Evolutionary conservation across 2,329 filamentous ascomycete genomes (phyloP).

Genomic region (Fusarium tuaranense): DNA sequence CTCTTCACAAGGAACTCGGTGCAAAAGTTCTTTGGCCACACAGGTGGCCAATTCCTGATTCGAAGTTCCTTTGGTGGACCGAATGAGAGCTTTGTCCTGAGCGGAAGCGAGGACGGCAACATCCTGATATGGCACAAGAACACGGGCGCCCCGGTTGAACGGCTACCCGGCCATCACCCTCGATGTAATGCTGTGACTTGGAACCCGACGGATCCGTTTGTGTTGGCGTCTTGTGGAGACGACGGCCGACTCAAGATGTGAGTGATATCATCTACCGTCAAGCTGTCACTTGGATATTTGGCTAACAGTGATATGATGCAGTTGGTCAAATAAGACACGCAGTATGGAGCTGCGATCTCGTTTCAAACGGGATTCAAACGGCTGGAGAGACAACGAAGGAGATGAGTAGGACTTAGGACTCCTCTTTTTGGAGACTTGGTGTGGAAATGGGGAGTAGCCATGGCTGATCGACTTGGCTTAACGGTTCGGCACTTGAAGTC

Average conservation of each 20-base stretch:
- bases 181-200: conserved; percentile 91
- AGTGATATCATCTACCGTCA: conserved; percentile 50
- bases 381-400: conserved; percentile 37
- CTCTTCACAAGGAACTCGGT: conserved; percentile 78
- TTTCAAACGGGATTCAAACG: conserved; percentile 33
- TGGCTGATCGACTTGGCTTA: neutral
- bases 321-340: conserved; percentile 45
- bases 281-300: neutral
- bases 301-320: conserved; percentile 22
- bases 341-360: conserved; percentile 38
- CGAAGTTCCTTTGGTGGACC: conserved; percentile 88
- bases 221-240: conserved; percentile 93
- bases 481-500: neutral
- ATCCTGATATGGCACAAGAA: conserved; percentile 94
- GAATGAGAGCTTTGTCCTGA: conserved; percentile 90
- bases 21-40: conserved; percentile 80
- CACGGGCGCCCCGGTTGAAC: conserved; percentile 80
- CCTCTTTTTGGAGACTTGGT: conserved; percentile 14
- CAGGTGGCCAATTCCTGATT: conserved; percentile 82
- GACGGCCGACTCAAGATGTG: conserved; percentile 89
- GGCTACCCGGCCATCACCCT: conserved; percentile 77
- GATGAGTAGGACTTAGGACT: conserved; percentile 18
- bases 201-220: conserved; percentile 84
- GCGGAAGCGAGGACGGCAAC: conserved; percentile 84
- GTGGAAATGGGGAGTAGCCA: neutral